These are phyloP conservation scores for Pontederia paniculata DNA, from an alignment of 176 grass and related monocot species.

Conservation along the genomic window DNA sequence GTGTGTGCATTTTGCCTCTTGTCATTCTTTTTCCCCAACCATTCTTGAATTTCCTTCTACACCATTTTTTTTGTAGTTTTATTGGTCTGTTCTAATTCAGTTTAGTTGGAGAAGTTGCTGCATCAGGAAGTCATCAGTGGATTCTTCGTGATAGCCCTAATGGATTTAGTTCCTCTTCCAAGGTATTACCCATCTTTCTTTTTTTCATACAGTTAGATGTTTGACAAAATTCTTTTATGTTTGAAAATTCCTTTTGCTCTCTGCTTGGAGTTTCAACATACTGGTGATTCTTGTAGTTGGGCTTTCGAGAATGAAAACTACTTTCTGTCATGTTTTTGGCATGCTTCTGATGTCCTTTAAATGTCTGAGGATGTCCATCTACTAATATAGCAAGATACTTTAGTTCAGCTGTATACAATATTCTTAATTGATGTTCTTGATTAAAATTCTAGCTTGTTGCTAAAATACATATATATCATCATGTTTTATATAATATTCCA, in stretches of 20 bases:
- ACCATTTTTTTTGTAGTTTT: conserved; percentile 6
- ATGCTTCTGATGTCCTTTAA: too few species aligned
- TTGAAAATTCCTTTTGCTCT: not conserved
- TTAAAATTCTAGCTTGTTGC: too few species aligned
- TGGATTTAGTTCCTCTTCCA: conserved; percentile 33
- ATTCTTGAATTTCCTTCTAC: not conserved
- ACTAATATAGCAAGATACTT: too few species aligned
- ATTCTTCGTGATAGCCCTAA: conserved; percentile 38
- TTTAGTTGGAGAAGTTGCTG: conserved; percentile 54
- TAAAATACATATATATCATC: too few species aligned
- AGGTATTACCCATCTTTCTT: conserved; percentile 29
- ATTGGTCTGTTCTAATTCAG: conserved; percentile 26
- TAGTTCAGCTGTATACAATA: too few species aligned
- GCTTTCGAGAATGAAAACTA: too few species aligned
- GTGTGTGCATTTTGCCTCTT: conserved; percentile 19
- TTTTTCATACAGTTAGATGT: not conserved
- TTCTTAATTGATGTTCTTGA: too few species aligned
- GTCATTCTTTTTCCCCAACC: not conserved
- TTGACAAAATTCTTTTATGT: not conserved
- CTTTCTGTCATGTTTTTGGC: too few species aligned
- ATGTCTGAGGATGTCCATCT: too few species aligned
- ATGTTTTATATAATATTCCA: too few species aligned
- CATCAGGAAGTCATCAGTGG: conserved; percentile 60
- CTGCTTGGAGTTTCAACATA: too few species aligned
- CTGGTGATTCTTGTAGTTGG: too few species aligned